phyloP scores from a whole-genome alignment of 345 rosid species.

The Gossypium ekmanianum region DNA sequence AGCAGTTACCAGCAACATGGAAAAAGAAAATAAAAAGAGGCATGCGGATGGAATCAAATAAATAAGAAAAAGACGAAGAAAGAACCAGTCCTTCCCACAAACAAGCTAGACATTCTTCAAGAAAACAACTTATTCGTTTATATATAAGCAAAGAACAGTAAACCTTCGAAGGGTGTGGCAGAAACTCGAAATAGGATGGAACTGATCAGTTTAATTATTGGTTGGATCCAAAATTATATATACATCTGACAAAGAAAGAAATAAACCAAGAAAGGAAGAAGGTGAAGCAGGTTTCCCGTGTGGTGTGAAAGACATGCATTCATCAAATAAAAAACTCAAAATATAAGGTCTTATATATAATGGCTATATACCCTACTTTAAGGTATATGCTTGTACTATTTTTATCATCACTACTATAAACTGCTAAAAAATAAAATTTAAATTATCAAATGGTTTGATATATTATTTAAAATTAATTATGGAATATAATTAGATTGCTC shows the following conservation, averaged over 20 bases:
- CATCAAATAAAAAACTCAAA: not conserved
- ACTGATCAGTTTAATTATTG: not conserved
- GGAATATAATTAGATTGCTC: too few species aligned
- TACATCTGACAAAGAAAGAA: not conserved
- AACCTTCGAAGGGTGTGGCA: not conserved
- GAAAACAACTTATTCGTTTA: not conserved
- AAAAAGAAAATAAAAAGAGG: not conserved
- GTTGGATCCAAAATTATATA: slow-evolving; percentile 10
- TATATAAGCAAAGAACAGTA: not conserved
- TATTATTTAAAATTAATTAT: too few species aligned
- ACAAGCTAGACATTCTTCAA: not conserved
- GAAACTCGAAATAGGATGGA: not conserved
- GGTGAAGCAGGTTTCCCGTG: slow-evolving; percentile 22
- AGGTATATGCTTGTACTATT: too few species aligned
- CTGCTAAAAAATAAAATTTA: too few species aligned
- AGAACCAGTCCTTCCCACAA: not conserved
- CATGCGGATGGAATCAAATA: not conserved
- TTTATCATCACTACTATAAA: too few species aligned
- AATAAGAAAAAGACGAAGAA: not conserved
- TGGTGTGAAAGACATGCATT: not conserved
- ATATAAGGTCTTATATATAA: slow-evolving; percentile 10
- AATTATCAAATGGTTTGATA: too few species aligned
- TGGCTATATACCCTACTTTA: slow-evolving; percentile 11
- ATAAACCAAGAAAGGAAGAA: not conserved
- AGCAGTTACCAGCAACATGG: not conserved